Evolutionary conservation across 2,329 filamentous ascomycete genomes (phyloP).

Genomic region (Aspergillus pseudonomiae): DNA sequence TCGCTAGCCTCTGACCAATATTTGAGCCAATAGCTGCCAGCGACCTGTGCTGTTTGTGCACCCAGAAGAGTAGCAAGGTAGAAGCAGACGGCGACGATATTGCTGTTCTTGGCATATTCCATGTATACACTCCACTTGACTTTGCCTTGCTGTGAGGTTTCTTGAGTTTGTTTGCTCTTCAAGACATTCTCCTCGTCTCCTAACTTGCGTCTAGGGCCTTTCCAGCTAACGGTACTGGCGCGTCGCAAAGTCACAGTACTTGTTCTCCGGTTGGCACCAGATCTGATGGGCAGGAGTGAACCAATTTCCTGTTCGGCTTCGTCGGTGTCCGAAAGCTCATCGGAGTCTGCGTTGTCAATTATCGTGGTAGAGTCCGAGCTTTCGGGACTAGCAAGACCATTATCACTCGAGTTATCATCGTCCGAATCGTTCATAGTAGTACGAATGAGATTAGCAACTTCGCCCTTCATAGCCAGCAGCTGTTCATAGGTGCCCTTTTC

Average conservation of each 20-base stretch:
- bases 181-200: conserved; percentile 73
- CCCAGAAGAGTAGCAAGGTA: conserved; percentile 78
- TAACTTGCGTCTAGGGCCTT: conserved; percentile 79
- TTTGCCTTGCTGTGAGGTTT: conserved; percentile 90
- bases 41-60: conserved; percentile 80
- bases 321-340: conserved; percentile 56
- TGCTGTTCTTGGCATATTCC: conserved; percentile 95
- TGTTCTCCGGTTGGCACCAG: conserved; percentile 61
- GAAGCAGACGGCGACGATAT: conserved; percentile 77
- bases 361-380: conserved; percentile 61
- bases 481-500: conserved; percentile 91
- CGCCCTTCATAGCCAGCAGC: conserved; percentile 89
- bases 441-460: conserved; percentile 81
- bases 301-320: conserved; percentile 71
- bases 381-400: conserved; percentile 70
- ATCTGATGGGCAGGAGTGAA: conserved; percentile 77
- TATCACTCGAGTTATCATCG: conserved; percentile 49
- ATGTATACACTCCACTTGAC: conserved; percentile 96
- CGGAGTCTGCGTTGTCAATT: conserved; percentile 52
- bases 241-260: conserved; percentile 83
- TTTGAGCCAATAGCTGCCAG: conserved; percentile 90
- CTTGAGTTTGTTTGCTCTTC: conserved; percentile 84
- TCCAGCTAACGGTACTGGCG: conserved; percentile 89
- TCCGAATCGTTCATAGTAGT: conserved; percentile 61
- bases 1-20: conserved; percentile 84